phyloP scores from a whole-genome alignment of 345 rosid genomes.

The rapeseed (Brassica napus) region DNA sequence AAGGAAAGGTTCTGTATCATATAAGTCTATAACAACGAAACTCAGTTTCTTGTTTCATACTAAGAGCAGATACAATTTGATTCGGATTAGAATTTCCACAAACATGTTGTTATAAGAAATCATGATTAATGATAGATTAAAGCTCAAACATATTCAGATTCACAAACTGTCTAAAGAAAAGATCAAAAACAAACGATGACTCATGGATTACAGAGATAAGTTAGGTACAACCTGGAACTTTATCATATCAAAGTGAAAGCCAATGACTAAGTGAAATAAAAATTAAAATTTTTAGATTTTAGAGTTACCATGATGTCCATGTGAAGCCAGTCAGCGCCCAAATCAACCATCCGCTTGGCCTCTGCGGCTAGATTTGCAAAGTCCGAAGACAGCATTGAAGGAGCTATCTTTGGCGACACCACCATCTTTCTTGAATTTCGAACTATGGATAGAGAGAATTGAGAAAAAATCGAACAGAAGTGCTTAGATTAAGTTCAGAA shows the following conservation, averaged over 20 bases:
- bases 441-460: background rate
- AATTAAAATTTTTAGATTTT: background rate
- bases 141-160: background rate
- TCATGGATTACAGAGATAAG: background rate
- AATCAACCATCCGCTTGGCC: constrained; percentile 75
- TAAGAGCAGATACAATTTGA: background rate
- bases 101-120: background rate
- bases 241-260: constrained; percentile 9
- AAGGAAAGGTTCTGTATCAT: background rate
- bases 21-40: background rate
- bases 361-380: constrained; percentile 86
- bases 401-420: constrained; percentile 70
- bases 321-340: constrained; percentile 97
- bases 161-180: background rate
- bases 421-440: constrained; percentile 48
- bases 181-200: background rate
- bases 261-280: background rate
- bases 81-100: background rate
- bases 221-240: background rate
- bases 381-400: constrained; percentile 94
- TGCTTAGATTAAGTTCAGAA: background rate
- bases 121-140: background rate
- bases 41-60: background rate
- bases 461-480: background rate
- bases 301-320: constrained; percentile 88